Conservation (phyloP, 345 rosid genomes). For the Noccaea bulbosa region DNA sequence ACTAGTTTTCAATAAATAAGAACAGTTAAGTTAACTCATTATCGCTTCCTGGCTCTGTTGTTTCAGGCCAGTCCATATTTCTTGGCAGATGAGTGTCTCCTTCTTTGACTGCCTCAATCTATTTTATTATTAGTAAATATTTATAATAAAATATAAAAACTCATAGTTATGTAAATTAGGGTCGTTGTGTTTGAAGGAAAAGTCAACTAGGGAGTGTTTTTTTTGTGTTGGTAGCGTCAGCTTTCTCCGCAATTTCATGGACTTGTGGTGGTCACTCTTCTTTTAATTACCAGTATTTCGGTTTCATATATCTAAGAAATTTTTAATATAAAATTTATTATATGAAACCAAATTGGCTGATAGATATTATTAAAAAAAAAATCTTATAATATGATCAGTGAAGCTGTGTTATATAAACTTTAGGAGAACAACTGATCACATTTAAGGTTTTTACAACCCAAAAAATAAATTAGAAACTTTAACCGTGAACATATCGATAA, state of each 20-base stretch:
- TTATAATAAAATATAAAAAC: conserved; percentile 4
- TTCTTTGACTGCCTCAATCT: conserved; percentile 24
- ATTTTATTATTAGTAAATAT: neutral
- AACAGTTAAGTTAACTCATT: neutral
- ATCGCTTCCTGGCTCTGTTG: conserved; percentile 18
- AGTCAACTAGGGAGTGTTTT: conserved; percentile 18
- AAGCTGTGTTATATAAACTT: no score
- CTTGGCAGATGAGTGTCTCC: conserved; percentile 31
- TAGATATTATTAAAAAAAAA: no score
- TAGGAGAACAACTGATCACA: no score
- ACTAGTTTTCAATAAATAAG: no score
- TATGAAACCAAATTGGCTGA: no score
- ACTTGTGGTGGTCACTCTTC: conserved; percentile 7
- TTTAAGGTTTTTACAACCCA: neutral
- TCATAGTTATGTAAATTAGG: conserved; percentile 4
- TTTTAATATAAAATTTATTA: no score
- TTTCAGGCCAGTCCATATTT: conserved; percentile 24
- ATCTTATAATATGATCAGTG: no score
- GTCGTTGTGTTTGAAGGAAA: conserved; percentile 15
- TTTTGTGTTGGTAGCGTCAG: conserved; percentile 22
- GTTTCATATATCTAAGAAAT: no score
- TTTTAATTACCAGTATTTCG: no score
- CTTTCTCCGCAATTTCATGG: conserved; percentile 31
- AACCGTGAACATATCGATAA: no score
- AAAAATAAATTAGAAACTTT: neutral